Evolutionary conservation across 805 yeast species (phyloP), one percentile per base, ranked within the genome.

Genomic region (Nematodospora valgi): DNA sequence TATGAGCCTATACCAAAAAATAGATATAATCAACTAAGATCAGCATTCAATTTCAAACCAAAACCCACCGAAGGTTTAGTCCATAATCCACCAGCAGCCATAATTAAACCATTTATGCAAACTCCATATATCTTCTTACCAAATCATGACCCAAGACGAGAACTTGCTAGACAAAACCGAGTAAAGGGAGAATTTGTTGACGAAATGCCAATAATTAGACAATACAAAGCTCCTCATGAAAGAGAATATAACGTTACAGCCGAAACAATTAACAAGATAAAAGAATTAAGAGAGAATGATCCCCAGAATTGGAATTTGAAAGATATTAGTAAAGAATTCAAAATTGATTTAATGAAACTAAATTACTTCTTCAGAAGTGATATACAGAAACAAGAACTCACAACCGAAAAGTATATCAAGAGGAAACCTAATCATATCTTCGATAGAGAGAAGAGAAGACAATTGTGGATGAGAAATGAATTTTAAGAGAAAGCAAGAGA

Each of bases 121-220:
- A 80, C 93, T 2, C 94, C 95, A 12, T 69, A 68, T 34, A 77
- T 80, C 2, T 86, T 86, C 54, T 56, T 86, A 38, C 87, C 93
- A 8, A 44, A 60, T 5, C 59, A 56, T 27, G 86, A 84, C 51
- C 76, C 78, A 27, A 72, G 93, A 45, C 66, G 69, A 35, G 59
- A 55, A 2, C 47, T 68, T 8, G 58, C 53, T 16, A 47, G 37
- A 13, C 19, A 56, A 23, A 65, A 60, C 9, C 62, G 54, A 47
- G 54, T 63, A 11, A 46, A 48, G 22, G 14, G 20, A 11, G 58
- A 59, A 28, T 63, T 62, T 39, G 47, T 67, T 37, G 50, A 51
- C 17, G 55, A 63, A 36, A 62, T 60, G 59, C 73, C 74, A 8
- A 44, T 72, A 26, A 61, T 72, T 41, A 58, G 57, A 28, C 44